Percentiles rank a stretch among this genome's conserved stretches.
These are phyloP conservation scores for Carpinus viminea DNA, from an alignment of 306 rosid genomes.

Conservation along the genomic window DNA sequence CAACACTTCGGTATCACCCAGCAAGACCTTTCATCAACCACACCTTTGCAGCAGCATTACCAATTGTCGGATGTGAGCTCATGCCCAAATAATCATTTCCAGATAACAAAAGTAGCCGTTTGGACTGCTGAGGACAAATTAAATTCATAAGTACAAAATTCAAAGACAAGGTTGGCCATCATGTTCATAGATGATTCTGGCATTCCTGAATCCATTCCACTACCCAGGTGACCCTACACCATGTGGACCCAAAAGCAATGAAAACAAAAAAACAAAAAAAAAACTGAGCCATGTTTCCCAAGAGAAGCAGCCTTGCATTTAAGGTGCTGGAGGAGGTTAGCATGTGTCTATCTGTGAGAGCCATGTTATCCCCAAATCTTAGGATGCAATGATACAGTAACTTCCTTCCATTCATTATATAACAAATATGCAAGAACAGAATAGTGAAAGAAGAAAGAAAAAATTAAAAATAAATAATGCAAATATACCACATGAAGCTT, in stretches of 20 bases:
- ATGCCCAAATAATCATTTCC: constrained; percentile 94
- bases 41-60: constrained; percentile 79
- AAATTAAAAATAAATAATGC: too few relatives aligned
- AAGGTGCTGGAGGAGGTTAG: constrained; percentile 1
- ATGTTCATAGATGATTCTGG: neutral
- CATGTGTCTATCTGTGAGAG: neutral
- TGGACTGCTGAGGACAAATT: constrained; percentile 33
- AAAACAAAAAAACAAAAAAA: neutral
- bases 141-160: neutral
- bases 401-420: too few relatives aligned
- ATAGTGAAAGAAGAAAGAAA: too few relatives aligned
- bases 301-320: neutral
- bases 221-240: neutral
- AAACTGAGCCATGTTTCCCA: neutral
- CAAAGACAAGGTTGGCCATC: neutral
- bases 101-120: constrained; percentile 70
- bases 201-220: constrained; percentile 1
- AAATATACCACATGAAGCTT: too few relatives aligned
- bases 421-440: too few relatives aligned
- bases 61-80: constrained; percentile 86
- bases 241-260: neutral
- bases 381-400: neutral
- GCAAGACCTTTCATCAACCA: constrained; percentile 63
- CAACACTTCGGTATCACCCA: constrained; percentile 63
- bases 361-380: neutral